Percentiles rank a stretch among this genome's conserved stretches.
Conservation (phyloP, 768 basidiomycete genomes). For the Suillus brevipes region DNA sequence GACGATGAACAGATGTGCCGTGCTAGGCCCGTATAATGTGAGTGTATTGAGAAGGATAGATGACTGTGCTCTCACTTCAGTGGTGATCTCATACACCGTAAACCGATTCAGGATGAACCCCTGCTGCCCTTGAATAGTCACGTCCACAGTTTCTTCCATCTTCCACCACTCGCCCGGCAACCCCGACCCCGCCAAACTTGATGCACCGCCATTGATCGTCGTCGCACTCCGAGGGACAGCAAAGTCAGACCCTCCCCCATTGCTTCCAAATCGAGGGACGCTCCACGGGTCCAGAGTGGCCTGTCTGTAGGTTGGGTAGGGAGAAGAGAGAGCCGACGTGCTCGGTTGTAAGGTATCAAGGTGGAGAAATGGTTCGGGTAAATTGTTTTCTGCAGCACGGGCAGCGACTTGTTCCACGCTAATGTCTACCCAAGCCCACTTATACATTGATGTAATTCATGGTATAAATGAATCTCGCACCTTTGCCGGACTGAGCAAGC, state of each 20-base stretch:
- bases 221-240: constrained; percentile 23
- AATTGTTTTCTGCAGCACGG: constrained; percentile 72
- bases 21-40: constrained; percentile 40
- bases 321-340: constrained; percentile 48
- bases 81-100: constrained; percentile 78
- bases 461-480: constrained; percentile 36
- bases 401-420: constrained; percentile 82
- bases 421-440: constrained; percentile 49
- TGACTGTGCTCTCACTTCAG: constrained; percentile 57
- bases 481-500: constrained; percentile 80
- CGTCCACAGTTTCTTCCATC: constrained; percentile 67
- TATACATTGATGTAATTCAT: not conserved
- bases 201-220: constrained; percentile 47
- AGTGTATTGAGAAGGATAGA: constrained; percentile 9
- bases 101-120: constrained; percentile 90
- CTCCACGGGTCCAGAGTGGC: constrained; percentile 65
- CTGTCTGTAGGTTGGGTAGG: constrained; percentile 44
- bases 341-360: constrained; percentile 57
- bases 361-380: constrained; percentile 74
- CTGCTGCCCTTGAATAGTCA: constrained; percentile 81
- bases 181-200: constrained; percentile 67
- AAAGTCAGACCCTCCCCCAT: constrained; percentile 35
- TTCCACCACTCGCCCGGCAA: constrained; percentile 87
- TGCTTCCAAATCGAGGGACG: constrained; percentile 31
- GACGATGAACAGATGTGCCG: constrained; percentile 68